These are phyloP conservation scores for Ochromonas danica DNA, from an alignment of 108 stramenopile genomes.

Conservation along the genomic window DNA sequence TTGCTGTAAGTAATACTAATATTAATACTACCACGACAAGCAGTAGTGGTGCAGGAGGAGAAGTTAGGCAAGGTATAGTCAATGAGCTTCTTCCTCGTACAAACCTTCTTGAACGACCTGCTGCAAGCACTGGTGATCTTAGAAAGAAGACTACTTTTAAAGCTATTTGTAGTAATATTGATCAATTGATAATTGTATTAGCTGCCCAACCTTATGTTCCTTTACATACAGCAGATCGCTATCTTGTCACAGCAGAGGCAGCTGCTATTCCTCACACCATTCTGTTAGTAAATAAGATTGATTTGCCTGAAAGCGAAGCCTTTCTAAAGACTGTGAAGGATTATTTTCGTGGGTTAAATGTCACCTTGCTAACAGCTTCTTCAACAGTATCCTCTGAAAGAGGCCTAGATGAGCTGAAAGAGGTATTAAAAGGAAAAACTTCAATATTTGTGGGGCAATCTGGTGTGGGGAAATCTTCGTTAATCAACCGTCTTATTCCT, in stretches of 20 bases:
- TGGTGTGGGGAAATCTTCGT: constrained; percentile 31
- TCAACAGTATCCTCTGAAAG: not conserved
- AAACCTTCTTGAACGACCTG: constrained; percentile 10
- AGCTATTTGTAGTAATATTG: constrained; percentile 8
- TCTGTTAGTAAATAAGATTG: constrained; percentile 24
- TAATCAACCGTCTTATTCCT: constrained; percentile 22
- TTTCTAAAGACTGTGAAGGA: not conserved
- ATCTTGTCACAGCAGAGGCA: constrained; percentile 6
- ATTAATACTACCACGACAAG: not conserved
- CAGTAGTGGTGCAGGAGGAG: too few species aligned
- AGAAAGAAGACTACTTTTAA: not conserved
- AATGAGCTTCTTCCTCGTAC: not conserved
- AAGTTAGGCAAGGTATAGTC: constrained; percentile 27
- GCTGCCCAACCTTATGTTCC: constrained; percentile 10
- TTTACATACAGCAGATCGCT: not conserved
- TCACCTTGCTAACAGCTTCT: not conserved
- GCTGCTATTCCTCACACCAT: not conserved
- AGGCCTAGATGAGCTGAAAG: not conserved
- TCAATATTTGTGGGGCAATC: constrained; percentile 35
- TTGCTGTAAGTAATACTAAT: not conserved
- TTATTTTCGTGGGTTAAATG: not conserved
- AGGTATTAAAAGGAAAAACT: constrained; percentile 22
- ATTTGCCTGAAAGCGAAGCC: not conserved
- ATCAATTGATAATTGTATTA: constrained; percentile 21
- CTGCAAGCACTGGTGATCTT: not conserved